These are phyloP conservation scores for Cercophora newfieldiana DNA, from an alignment of 495 filamentous ascomycete genomes.

Conservation along the genomic window DNA sequence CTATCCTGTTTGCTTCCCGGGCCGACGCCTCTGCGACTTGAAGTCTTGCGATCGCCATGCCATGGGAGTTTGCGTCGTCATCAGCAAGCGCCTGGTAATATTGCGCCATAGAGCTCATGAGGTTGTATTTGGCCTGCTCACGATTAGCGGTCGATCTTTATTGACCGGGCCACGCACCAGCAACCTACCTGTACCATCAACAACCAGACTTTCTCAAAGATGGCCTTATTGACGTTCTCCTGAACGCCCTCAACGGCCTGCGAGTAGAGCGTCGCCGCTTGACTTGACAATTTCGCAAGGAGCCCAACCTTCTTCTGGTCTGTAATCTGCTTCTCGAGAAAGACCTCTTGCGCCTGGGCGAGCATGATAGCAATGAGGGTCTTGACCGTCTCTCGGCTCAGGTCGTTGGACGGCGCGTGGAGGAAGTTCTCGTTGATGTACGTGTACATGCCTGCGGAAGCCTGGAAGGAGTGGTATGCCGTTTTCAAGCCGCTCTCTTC, in stretches of 20 bases:
- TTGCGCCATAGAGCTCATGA: constrained; percentile 83
- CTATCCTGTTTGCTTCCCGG: constrained; percentile 72
- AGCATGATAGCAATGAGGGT: constrained; percentile 89
- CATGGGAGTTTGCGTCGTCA: constrained; percentile 82
- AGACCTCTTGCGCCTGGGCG: constrained; percentile 94
- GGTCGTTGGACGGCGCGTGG: constrained; percentile 90
- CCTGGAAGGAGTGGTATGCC: constrained; percentile 97
- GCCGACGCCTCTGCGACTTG: constrained; percentile 74
- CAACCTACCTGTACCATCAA: constrained; percentile 69
- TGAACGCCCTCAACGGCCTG: constrained; percentile 87
- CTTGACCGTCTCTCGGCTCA: constrained; percentile 93
- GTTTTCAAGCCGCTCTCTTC: constrained; percentile 94
- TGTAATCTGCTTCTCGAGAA: constrained; percentile 91
- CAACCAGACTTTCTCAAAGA: constrained; percentile 97
- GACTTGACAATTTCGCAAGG: constrained; percentile 87
- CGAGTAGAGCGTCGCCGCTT: constrained; percentile 82
- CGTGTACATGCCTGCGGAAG: constrained; percentile 97
- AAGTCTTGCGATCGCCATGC: constrained; percentile 80
- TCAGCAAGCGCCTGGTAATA: constrained; percentile 94
- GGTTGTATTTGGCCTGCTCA: constrained; percentile 72
- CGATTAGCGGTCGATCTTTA: constrained; percentile 2
- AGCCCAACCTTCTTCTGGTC: constrained; percentile 93
- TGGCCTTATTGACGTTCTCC: constrained; percentile 85
- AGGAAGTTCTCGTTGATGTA: constrained; percentile 99
- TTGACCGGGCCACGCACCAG: neutral